Evolutionary conservation across 164 flowering plant genomes (phyloP).

Genomic region (Brasenia schreberi): DNA sequence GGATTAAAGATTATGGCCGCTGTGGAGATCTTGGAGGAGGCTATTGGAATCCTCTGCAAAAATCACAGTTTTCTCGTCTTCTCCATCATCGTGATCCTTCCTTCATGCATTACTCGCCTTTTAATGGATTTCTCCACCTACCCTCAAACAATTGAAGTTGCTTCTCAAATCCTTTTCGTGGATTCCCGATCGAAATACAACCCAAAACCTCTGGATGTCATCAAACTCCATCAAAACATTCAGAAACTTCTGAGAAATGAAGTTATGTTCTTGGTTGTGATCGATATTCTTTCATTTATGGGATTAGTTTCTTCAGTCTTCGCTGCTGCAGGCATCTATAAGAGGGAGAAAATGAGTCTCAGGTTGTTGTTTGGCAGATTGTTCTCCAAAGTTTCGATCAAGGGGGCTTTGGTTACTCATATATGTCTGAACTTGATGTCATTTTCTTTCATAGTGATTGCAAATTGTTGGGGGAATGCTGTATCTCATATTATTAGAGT

Average conservation of each 20-base stretch:
- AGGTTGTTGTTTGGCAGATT: not conserved
- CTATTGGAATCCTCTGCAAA: not conserved
- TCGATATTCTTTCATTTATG: not conserved
- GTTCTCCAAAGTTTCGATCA: not conserved
- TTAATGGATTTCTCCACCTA: not conserved
- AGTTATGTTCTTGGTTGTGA: not conserved
- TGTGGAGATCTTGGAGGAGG: not conserved
- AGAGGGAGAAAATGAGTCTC: not conserved
- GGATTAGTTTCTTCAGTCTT: not conserved
- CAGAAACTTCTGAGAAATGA: not conserved
- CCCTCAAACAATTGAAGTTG: not conserved
- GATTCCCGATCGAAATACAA: not conserved
- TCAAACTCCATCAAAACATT: not conserved
- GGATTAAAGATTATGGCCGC: not conserved
- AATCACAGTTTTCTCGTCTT: not conserved
- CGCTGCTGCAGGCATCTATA: not conserved
- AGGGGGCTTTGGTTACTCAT: not conserved
- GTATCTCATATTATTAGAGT: not conserved
- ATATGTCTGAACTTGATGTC: not conserved
- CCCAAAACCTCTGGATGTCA: not conserved
- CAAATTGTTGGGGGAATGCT: not conserved
- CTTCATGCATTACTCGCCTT: not conserved
- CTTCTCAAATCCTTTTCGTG: not conserved
- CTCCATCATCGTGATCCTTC: not conserved
- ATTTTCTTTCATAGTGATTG: not conserved